A percentile compares a stretch with the other conserved stretches of the same genome.
These are phyloP conservation scores for Penicillium fimorum DNA, from an alignment of 495 filamentous ascomycete species.

Conservation along the genomic window DNA sequence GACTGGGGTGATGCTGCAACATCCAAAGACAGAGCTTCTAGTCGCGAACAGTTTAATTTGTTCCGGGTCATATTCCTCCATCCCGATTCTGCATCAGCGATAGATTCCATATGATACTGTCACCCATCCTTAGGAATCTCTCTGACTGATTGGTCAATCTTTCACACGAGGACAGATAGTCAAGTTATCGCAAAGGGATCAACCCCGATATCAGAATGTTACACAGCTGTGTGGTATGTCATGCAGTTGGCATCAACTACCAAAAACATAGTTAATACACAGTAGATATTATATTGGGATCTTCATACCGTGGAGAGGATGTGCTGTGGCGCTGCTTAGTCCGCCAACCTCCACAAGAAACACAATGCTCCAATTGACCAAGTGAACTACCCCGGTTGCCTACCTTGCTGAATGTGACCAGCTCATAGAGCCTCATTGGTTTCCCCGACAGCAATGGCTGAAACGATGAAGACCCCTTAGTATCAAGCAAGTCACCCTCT, in stretches of 20 bases:
- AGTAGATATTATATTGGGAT: background rate
- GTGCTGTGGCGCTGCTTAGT: background rate
- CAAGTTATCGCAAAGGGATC: background rate
- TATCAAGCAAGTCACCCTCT: background rate
- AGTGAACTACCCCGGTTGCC: background rate
- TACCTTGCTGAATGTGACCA: background rate
- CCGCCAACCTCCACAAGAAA: background rate
- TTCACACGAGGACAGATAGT: slow-evolving; percentile 1
- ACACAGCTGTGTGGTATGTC: background rate
- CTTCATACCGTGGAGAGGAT: background rate
- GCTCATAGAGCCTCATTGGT: background rate
- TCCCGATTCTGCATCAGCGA: background rate
- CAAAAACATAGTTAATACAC: background rate
- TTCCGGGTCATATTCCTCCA: slow-evolving; percentile 7
- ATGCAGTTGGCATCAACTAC: background rate
- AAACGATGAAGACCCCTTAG: background rate
- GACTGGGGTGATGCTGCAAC: background rate
- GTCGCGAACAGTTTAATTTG: background rate
- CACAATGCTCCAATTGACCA: background rate
- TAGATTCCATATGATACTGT: slow-evolving; percentile 16
- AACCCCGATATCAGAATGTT: slow-evolving; percentile 5
- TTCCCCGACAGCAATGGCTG: background rate
- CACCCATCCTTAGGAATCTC: slow-evolving; percentile 8
- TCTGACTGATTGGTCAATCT: slow-evolving; percentile 2
- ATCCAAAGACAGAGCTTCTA: background rate